A percentile compares a stretch with the other conserved stretches of the same genome.
These are phyloP conservation scores for Talaromyces piceae DNA, from an alignment of 2,329 filamentous ascomycete species.

Conservation along the genomic window DNA sequence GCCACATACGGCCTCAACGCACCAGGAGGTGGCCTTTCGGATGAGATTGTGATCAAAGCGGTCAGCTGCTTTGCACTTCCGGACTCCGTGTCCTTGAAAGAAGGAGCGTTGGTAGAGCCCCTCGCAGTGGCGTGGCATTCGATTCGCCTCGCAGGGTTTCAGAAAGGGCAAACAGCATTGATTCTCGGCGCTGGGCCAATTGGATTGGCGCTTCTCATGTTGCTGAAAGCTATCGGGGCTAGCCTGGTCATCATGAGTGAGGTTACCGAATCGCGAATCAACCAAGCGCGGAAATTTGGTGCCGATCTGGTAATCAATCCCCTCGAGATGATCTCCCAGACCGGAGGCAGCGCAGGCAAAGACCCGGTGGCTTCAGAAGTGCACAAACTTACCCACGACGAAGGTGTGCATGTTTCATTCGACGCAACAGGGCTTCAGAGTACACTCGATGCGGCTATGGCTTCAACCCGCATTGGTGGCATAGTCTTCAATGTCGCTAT, in stretches of 20 bases:
- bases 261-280: conserved; percentile 43
- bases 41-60: conserved; percentile 20
- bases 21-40: conserved; percentile 22
- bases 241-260: conserved; percentile 53
- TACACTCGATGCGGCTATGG: conserved; percentile 40
- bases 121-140: conserved; percentile 60
- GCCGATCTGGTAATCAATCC: conserved; percentile 51
- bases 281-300: conserved; percentile 48
- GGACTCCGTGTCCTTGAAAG: conserved; percentile 13
- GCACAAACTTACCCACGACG: neutral
- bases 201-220: conserved; percentile 53
- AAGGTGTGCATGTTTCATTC: conserved; percentile 52
- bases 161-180: conserved; percentile 42
- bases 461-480: conserved; percentile 46
- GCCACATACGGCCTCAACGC: conserved; percentile 9
- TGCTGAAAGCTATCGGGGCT: conserved; percentile 48
- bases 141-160: conserved; percentile 43
- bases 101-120: conserved; percentile 53
- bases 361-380: conserved; percentile 1
- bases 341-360: conserved; percentile 24
- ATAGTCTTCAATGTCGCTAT: conserved; percentile 59
- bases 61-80: conserved; percentile 21
- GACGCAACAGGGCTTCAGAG: conserved; percentile 56
- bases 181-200: conserved; percentile 58
- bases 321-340: too few relatives aligned